Base-by-base conservation (phyloP, 1,139 yeast genomes). In the Scheffersomyces titani region DNA sequence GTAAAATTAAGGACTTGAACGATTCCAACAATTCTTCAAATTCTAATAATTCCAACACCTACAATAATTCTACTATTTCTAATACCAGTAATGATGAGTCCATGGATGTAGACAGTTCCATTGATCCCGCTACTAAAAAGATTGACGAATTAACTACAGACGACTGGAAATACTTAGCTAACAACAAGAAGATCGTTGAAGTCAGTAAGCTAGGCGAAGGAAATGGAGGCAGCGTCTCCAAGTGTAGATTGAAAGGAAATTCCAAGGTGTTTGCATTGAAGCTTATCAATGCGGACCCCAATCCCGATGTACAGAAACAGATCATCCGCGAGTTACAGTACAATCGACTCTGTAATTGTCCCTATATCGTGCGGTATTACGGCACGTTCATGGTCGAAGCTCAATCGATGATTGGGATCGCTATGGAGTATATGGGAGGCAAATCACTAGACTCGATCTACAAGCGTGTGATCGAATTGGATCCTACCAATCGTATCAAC, bases 361-460 rank as follows among this genome's bases (percentile, higher is more conserved):
- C 92, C 5, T 89, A 87, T 67, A 94, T 94, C 59, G 98, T 93
- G 48, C 85, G 87, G 69, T 94, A 94, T 72, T 94, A 91, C 69
- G 98, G 99, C 3, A 92, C 97, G 58, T 94, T 91, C 69, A 77
- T 91, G 64, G 86, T 90, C 63, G 92, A 88, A 64, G 84, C 84
- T 59, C 86, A 84, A 61, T 90, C 92, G 45, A 86, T 91, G 69
- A 92, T 94, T 51, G 83, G 83, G 3, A 94, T 94, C 45, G 93
- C 97, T 50, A 94, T 94, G 98, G 99, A 94, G 71, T 94, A 84
- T 70, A 94, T 97, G 92, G 97, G 93, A 36, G 98, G 98, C 1
- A 85, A 86, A 51, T 90, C 97, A 3, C 75, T 94, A 56, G 98
- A 94, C 68, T 92, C 97, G 1, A 87, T 93, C n/a, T 92, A 93